These are phyloP conservation scores for Coccinonectria pachysandricola DNA, from an alignment of 2,329 filamentous ascomycete genomes.

Conservation along the genomic window DNA sequence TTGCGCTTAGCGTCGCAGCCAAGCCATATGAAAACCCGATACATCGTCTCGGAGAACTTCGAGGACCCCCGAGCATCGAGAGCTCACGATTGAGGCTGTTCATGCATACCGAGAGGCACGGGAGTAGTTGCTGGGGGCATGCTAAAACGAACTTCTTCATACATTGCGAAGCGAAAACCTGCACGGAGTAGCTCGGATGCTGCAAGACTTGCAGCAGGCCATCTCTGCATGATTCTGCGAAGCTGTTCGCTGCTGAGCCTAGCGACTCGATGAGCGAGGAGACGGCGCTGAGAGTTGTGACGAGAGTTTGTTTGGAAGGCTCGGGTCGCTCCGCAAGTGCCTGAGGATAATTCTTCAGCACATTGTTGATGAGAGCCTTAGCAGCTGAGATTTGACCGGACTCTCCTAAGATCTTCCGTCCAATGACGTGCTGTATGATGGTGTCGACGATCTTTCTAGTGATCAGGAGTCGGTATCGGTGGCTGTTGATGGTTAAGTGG, in stretches of 20 bases:
- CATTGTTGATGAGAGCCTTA: constrained; percentile 70
- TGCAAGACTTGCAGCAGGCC: constrained; percentile 81
- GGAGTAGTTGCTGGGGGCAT: constrained; percentile 83
- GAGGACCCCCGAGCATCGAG: constrained; percentile 60
- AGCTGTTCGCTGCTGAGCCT: constrained; percentile 67
- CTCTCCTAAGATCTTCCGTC: constrained; percentile 73
- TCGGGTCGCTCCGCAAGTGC: constrained; percentile 78
- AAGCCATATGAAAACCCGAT: constrained; percentile 87
- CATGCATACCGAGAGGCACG: constrained; percentile 90
- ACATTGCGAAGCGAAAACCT: constrained; percentile 79
- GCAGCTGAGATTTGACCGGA: constrained; percentile 78
- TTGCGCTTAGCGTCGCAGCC: constrained; percentile 82
- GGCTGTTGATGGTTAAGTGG: constrained; percentile 63
- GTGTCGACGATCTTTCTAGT: constrained; percentile 77
- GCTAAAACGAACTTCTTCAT: constrained; percentile 80
- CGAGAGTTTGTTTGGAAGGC: constrained; percentile 76
- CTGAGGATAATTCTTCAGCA: constrained; percentile 92
- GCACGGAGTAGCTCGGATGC: constrained; percentile 92
- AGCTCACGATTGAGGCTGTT: constrained; percentile 87
- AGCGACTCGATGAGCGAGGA: constrained; percentile 68
- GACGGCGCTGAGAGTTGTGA: constrained; percentile 68
- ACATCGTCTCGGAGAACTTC: constrained; percentile 73
- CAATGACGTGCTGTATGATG: constrained; percentile 75
- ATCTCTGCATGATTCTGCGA: constrained; percentile 79
- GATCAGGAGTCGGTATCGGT: constrained; percentile 78